These are phyloP conservation scores for Debaryomyces nepalensis DNA, from an alignment of 1,139 yeast genomes.

Conservation along the genomic window DNA sequence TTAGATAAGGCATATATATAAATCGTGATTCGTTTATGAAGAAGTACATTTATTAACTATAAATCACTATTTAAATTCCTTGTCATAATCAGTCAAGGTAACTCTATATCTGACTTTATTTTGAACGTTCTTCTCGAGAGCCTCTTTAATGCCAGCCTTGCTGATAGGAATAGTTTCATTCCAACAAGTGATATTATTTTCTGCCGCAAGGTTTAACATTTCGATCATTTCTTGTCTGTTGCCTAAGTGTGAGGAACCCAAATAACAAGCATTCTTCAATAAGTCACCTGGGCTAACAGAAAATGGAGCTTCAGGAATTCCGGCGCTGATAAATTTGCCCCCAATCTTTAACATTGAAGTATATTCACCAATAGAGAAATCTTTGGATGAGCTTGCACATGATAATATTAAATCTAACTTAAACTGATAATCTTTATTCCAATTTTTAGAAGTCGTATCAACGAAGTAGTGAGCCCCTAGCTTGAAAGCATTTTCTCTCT, in stretches of 20 bases:
- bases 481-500: constrained; percentile 54
- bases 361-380: constrained; percentile 27
- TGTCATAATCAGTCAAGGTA: constrained; percentile 60
- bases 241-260: constrained; percentile 49
- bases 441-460: constrained; percentile 49
- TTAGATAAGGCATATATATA: too few species aligned
- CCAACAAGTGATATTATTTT: constrained; percentile 58
- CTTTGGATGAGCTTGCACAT: constrained; percentile 51
- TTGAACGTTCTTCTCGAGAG: constrained; percentile 48
- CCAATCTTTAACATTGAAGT: constrained; percentile 28
- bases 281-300: constrained; percentile 49
- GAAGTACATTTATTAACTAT: background rate
- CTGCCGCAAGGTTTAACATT: constrained; percentile 56
- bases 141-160: constrained; percentile 53
- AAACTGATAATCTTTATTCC: constrained; percentile 38
- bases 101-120: constrained; percentile 70
- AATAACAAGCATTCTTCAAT: constrained; percentile 44
- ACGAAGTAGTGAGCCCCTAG: constrained; percentile 58
- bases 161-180: constrained; percentile 56
- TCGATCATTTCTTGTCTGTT: constrained; percentile 56
- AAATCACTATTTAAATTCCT: constrained; percentile 20
- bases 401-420: constrained; percentile 51
- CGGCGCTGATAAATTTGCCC: constrained; percentile 31
- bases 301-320: constrained; percentile 37
- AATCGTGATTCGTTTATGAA: too few species aligned